phyloP scores from a whole-genome alignment of 208 protist species.

The Trypanosoma caninum region DNA sequence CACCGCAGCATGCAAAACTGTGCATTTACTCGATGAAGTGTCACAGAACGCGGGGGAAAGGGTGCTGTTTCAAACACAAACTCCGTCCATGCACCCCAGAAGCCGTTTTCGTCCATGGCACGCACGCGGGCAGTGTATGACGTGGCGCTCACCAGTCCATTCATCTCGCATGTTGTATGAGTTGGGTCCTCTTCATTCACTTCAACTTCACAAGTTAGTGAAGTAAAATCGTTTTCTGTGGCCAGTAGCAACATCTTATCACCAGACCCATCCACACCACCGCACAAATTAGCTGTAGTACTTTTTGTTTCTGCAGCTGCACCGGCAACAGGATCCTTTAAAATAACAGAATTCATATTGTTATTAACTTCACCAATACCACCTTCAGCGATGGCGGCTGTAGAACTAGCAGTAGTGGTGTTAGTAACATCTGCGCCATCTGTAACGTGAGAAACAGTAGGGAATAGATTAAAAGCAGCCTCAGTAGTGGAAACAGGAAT shows the following conservation, averaged over 20 bases:
- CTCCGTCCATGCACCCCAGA: slow-evolving; percentile 78
- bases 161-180: slow-evolving; percentile 24
- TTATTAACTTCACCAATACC: neutral
- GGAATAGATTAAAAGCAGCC: neutral
- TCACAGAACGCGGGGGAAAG: slow-evolving; percentile 48
- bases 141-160: slow-evolving; percentile 52
- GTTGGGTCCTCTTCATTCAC: slow-evolving; percentile 2
- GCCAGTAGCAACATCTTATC: neutral
- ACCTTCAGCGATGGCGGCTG: neutral
- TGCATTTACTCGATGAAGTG: slow-evolving; percentile 69
- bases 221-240: neutral
- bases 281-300: neutral
- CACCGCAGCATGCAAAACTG: slow-evolving; percentile 84
- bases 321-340: neutral
- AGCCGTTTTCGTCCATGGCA: slow-evolving; percentile 65
- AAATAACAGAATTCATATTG: neutral
- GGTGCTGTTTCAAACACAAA: slow-evolving; percentile 68
- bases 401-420: neutral
- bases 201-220: slow-evolving; percentile 14
- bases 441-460: neutral
- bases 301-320: neutral
- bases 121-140: slow-evolving; percentile 64
- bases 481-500: neutral
- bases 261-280: neutral
- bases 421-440: neutral